Conservation (phyloP, 148 eudicot genomes). For the Heliamphora exappendiculata region DNA sequence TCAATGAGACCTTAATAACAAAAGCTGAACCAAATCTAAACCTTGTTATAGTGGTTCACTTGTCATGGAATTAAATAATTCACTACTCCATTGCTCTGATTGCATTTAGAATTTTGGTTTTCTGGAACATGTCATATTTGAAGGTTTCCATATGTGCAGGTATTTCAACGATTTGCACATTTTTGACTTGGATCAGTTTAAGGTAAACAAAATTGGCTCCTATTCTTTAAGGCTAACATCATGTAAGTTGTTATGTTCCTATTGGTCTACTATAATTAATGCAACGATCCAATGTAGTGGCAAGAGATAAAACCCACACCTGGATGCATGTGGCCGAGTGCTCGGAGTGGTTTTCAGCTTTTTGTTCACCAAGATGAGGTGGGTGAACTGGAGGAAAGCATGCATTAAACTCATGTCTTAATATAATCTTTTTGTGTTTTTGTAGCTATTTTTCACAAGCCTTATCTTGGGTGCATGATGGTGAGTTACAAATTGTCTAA, state of each 20-base stretch:
- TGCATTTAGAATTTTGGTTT: neutral
- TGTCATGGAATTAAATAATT: neutral
- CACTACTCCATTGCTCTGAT: neutral
- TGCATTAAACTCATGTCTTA: neutral
- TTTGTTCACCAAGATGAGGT: constrained; percentile 95
- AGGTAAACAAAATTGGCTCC: constrained; percentile 39
- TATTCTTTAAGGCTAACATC: neutral
- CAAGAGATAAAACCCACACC: constrained; percentile 88
- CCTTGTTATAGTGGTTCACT: neutral
- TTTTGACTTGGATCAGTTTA: constrained; percentile 93
- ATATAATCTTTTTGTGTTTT: neutral
- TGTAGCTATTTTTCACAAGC: neutral
- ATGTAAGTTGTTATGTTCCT: neutral
- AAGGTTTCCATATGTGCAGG: constrained; percentile 38
- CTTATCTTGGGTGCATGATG: neutral
- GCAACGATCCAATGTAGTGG: constrained; percentile 51
- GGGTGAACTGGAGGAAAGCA: constrained; percentile 13
- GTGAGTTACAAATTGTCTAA: neutral
- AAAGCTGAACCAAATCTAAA: neutral
- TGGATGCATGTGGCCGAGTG: constrained; percentile 93
- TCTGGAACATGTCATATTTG: neutral
- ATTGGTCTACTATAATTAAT: constrained; percentile 3
- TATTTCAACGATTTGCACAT: constrained; percentile 85
- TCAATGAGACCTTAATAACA: neutral
- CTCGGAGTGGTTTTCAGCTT: constrained; percentile 94